Percentiles rank a stretch among this genome's conserved stretches.
phyloP scores from a whole-genome alignment of 2,329 filamentous ascomycete species.

The Epichloe elymi region DNA sequence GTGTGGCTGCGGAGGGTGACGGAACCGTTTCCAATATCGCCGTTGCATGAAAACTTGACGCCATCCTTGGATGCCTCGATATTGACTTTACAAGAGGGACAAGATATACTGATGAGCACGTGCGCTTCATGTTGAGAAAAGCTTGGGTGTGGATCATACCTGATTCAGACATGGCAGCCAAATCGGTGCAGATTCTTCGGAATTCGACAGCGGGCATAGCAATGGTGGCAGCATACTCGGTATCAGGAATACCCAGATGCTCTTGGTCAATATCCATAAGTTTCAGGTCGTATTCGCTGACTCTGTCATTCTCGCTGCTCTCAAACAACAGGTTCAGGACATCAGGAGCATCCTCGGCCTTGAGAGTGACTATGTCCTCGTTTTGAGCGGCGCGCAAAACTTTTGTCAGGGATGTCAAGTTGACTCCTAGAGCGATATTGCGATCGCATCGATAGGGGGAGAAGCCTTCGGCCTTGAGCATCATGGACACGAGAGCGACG shows the following conservation, averaged over 20 bases:
- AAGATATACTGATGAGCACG: background rate
- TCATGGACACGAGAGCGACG: slow-evolving; percentile 96
- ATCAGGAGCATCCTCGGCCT: slow-evolving; percentile 94
- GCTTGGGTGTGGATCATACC: slow-evolving; percentile 40
- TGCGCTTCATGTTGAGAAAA: background rate
- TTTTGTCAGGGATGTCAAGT: slow-evolving; percentile 92
- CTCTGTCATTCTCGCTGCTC: slow-evolving; percentile 71
- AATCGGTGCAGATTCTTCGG: slow-evolving; percentile 84
- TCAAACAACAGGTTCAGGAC: slow-evolving; percentile 94
- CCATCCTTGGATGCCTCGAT: slow-evolving; percentile 97
- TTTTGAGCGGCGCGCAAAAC: slow-evolving; percentile 88
- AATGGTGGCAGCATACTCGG: slow-evolving; percentile 91
- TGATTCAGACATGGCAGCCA: slow-evolving; percentile 87
- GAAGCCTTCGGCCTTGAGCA: slow-evolving; percentile 92
- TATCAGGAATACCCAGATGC: slow-evolving; percentile 95
- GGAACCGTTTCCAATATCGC: slow-evolving; percentile 91
- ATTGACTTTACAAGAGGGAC: slow-evolving; percentile 44
- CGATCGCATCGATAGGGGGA: slow-evolving; percentile 94
- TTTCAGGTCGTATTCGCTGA: slow-evolving; percentile 99
- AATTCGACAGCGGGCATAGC: slow-evolving; percentile 83
- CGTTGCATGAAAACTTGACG: slow-evolving; percentile 84
- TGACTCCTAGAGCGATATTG: slow-evolving; percentile 96
- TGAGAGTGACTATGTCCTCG: slow-evolving; percentile 89
- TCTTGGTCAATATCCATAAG: slow-evolving; percentile 99
- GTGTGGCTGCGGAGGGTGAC: slow-evolving; percentile 83